Base-by-base conservation (phyloP, 768 basidiomycete genomes). In the Leucocoprinus sp. region DNA sequence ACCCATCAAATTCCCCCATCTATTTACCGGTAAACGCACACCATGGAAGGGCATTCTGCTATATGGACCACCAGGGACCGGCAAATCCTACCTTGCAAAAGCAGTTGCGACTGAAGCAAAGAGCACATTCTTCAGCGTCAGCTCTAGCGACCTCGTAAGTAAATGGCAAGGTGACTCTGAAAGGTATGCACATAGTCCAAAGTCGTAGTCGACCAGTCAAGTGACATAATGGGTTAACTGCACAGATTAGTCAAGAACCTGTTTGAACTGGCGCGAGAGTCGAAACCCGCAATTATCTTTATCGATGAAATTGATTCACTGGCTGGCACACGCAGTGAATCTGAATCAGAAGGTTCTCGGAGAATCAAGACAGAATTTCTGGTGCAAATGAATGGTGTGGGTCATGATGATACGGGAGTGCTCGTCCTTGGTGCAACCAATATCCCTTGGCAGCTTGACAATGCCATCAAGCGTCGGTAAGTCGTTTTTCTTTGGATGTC, bases 161-260 rank as follows among this genome's bases (percentile, higher is more conserved):
- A 99, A 98, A 63, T 99, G 96, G 96, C 96, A 98, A 69, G 96
- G 96, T 48, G 96, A 99, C 64, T 93, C 91, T 3, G 95, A 98
- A 67, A 72, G 95, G 93, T 88, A 50, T 60, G 80, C 63, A 1
- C 18, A 4, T 19, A n/a, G 33, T 24, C 19, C 35, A 48, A n/a
- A 43, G 21, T 8, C 27, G n/a, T 36, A 21, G 18, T 22, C 5
- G n/a, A 26, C 28, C 29, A 40, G 15, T 15, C 27, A 31, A 28
- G 14, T 50, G 36, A 18, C 42, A 23, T 40, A 12, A 34, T 29
- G 37, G 18, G 14, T 41, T 42, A 48, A 21, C 37, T 35, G 34
- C 18, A 23, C 48, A 95, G 93, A 59, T 74, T 97, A 40, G 96
- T 99, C 38, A 93, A 91, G 63, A 92, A 97, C 58, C 74, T 99